A percentile compares a stretch with the other conserved stretches of the same genome.
Evolutionary conservation across 2,329 filamentous ascomycete species (phyloP).

Genomic region (Myriangium duriaei): DNA sequence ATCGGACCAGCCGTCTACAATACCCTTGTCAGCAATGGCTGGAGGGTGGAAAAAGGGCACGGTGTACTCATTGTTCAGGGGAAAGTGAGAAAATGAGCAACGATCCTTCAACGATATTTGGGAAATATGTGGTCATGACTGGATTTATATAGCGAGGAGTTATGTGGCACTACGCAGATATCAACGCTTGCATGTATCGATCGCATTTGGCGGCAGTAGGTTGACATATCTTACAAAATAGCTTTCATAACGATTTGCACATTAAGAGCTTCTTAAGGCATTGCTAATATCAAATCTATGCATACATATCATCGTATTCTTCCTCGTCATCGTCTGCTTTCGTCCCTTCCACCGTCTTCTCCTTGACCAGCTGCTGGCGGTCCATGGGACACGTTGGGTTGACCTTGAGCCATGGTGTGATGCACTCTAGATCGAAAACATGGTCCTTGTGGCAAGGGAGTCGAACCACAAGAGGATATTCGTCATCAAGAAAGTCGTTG

Average conservation of each 20-base stretch:
- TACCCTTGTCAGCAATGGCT: constrained; percentile 64
- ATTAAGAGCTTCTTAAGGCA: too few relatives aligned
- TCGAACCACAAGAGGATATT: constrained; percentile 51
- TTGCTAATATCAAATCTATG: too few relatives aligned
- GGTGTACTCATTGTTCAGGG: constrained; percentile 63
- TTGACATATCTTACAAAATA: too few relatives aligned
- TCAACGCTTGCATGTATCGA: too few relatives aligned
- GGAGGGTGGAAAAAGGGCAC: constrained; percentile 62
- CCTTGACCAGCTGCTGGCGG: constrained; percentile 44
- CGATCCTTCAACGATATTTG: too few relatives aligned
- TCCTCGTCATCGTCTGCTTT: constrained; percentile 40
- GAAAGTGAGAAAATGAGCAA: constrained; percentile 20
- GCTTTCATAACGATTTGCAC: too few relatives aligned
- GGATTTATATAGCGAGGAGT: too few relatives aligned
- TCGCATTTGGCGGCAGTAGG: too few relatives aligned
- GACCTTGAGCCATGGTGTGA: constrained; percentile 51
- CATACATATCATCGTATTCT: constrained; percentile 41
- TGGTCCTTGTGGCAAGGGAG: constrained; percentile 50
- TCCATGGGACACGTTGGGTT: constrained; percentile 53
- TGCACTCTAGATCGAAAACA: constrained; percentile 53
- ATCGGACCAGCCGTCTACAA: constrained; percentile 70
- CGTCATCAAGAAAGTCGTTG: constrained; percentile 47
- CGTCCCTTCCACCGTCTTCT: constrained; percentile 20
- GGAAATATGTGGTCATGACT: too few relatives aligned
- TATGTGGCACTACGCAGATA: too few relatives aligned